A percentile compares a stretch with the other conserved stretches of the same genome.
Evolutionary conservation across 768 basidiomycete genomes (phyloP).

Genomic region (Paxillus involutus): DNA sequence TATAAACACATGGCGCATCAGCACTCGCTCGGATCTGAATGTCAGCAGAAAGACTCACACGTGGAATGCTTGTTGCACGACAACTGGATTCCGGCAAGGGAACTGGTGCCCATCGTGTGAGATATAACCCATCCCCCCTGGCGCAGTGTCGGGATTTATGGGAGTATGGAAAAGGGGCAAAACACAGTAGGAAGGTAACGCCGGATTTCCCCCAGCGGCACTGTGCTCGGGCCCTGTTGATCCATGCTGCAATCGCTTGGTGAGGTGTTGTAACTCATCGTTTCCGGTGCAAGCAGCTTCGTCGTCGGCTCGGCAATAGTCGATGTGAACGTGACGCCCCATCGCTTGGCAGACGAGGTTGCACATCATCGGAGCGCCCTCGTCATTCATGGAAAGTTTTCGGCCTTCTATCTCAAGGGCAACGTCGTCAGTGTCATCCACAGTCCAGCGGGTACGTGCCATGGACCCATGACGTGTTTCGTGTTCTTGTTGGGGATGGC

Average conservation of each 20-base stretch:
- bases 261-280: conserved; percentile 44
- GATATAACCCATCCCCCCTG: too few species aligned
- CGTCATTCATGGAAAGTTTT: conserved; percentile 48
- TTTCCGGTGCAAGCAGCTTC: conserved; percentile 33
- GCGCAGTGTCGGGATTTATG: too few species aligned
- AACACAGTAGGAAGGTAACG: too few species aligned
- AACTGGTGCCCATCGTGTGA: too few species aligned
- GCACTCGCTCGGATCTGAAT: too few species aligned
- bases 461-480: conserved; percentile 62
- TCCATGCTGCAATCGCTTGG: conserved; percentile 24
- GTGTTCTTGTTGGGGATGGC: conserved; percentile 54
- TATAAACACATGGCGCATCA: too few species aligned
- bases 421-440: conserved; percentile 45
- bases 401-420: conserved; percentile 49
- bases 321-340: conserved; percentile 53
- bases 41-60: too few species aligned
- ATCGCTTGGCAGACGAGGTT: conserved; percentile 47
- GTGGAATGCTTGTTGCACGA: too few species aligned
- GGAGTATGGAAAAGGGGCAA: too few species aligned
- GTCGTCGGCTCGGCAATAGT: conserved; percentile 44
- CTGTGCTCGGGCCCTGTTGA: conserved; percentile 50
- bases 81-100: too few species aligned
- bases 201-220: conserved; percentile 31
- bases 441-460: conserved; percentile 49
- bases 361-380: conserved; percentile 59